phyloP scores from a whole-genome alignment of 2,329 filamentous ascomycete species.

The Didymella lethalis region DNA sequence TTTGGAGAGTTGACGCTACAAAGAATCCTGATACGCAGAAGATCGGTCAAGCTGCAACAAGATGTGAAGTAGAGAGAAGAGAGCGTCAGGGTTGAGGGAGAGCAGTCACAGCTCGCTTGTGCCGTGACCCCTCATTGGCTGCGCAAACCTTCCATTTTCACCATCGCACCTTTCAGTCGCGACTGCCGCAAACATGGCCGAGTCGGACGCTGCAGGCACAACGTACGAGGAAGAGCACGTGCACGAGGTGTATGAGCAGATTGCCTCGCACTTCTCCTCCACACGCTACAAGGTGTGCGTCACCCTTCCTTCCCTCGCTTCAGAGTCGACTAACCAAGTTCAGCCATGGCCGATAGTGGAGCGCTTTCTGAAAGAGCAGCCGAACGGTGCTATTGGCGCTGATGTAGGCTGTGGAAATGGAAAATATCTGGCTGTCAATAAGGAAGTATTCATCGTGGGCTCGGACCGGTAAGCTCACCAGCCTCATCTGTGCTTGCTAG shows the following conservation, averaged over 20 bases:
- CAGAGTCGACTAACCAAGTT: constrained; percentile 28
- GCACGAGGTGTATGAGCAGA: constrained; percentile 88
- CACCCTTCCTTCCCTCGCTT: constrained; percentile 17
- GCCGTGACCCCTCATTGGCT: constrained; percentile 19
- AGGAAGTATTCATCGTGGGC: constrained; percentile 77
- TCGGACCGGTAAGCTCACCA: constrained; percentile 76
- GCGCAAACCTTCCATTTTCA: constrained; percentile 13
- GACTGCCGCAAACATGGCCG: constrained; percentile 26
- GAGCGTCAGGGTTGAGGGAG: background rate
- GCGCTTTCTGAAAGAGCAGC: constrained; percentile 72
- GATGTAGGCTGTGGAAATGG: constrained; percentile 97
- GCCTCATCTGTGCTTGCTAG: background rate
- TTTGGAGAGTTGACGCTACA: too few species aligned
- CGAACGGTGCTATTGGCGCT: constrained; percentile 78
- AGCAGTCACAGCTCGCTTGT: background rate
- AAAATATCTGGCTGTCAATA: constrained; percentile 88
- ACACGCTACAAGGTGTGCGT: constrained; percentile 72
- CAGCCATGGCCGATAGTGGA: constrained; percentile 92
- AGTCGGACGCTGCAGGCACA: constrained; percentile 51
- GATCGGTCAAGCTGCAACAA: background rate
- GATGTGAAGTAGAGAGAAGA: background rate
- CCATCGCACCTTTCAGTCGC: background rate
- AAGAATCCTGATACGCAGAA: background rate
- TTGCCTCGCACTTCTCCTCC: constrained; percentile 83
- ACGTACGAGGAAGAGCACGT: constrained; percentile 87